These are phyloP conservation scores for Colletotrichum tanaceti DNA, from an alignment of 2,329 filamentous ascomycete genomes.

Conservation along the genomic window DNA sequence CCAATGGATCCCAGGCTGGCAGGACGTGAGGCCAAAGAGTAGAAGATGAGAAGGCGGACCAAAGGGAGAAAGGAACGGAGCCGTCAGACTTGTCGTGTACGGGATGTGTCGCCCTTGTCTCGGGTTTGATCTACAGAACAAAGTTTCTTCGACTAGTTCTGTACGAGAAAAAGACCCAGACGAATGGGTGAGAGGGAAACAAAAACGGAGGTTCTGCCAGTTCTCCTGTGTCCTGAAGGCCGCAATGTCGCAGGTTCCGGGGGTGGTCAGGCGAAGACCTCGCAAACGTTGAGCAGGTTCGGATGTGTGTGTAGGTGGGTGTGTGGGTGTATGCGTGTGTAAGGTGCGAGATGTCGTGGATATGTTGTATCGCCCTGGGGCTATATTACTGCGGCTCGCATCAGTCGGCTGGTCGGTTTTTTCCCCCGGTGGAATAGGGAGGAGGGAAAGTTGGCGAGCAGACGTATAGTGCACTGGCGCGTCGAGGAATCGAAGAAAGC, in stretches of 20 bases:
- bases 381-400: conserved; percentile 38
- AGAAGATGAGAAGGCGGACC: conserved; percentile 28
- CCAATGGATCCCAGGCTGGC: conserved; percentile 15
- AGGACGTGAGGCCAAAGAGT: conserved; percentile 30
- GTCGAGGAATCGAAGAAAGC: conserved; percentile 39
- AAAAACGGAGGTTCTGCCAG: conserved; percentile 29
- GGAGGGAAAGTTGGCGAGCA: conserved; percentile 10
- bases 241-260: conserved; percentile 54
- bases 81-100: conserved; percentile 27
- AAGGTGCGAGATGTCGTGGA: conserved; percentile 28
- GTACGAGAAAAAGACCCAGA: conserved; percentile 45
- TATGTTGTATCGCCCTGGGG: conserved; percentile 36
- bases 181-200: conserved; percentile 11
- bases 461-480: conserved; percentile 23
- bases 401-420: conserved; percentile 23
- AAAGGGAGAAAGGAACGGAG: conserved; percentile 23
- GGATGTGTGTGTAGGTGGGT: conserved; percentile 17
- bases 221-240: conserved; percentile 48
- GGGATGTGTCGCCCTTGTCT: conserved; percentile 35
- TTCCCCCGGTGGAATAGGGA: conserved; percentile 2
- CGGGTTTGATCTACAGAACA: conserved; percentile 45
- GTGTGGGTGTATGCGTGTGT: conserved; percentile 18
- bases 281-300: conserved; percentile 24
- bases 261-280: conserved; percentile 24
- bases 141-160: conserved; percentile 42